Evolutionary conservation across 2,329 filamentous ascomycete genomes (phyloP).

Genomic region (Fusarium sp.): DNA sequence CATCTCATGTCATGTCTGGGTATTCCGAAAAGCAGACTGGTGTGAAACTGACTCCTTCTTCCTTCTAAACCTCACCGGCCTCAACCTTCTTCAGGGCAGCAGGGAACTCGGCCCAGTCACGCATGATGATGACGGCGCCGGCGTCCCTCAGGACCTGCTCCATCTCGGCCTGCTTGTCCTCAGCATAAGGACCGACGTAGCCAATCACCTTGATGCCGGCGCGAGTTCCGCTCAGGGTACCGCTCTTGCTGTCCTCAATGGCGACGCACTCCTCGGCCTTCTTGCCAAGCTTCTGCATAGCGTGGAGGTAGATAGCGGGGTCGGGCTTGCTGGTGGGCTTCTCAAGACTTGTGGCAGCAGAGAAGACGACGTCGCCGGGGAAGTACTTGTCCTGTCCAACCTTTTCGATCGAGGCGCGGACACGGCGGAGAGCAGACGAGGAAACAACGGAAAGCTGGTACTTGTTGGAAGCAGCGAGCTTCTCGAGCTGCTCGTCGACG

Average conservation of each 20-base stretch:
- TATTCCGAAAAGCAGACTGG: constrained; percentile 38
- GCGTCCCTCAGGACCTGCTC: constrained; percentile 68
- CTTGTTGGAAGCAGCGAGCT: constrained; percentile 69
- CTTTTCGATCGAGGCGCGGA: constrained; percentile 82
- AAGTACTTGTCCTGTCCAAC: constrained; percentile 86
- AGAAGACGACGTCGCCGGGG: constrained; percentile 79
- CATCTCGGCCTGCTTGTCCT: constrained; percentile 73
- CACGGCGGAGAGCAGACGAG: constrained; percentile 81
- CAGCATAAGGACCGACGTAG: constrained; percentile 83
- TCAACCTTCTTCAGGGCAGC: constrained; percentile 60
- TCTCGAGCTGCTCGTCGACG: constrained; percentile 74
- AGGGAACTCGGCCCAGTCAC: constrained; percentile 69
- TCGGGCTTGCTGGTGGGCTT: constrained; percentile 91
- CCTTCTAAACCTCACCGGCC: constrained; percentile 49
- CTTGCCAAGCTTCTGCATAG: constrained; percentile 79
- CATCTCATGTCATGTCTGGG: constrained; percentile 19
- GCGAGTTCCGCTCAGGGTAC: constrained; percentile 77
- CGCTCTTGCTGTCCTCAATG: constrained; percentile 90
- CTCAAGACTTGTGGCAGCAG: constrained; percentile 81
- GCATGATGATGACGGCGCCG: constrained; percentile 73
- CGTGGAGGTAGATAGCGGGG: constrained; percentile 86
- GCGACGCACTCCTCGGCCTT: constrained; percentile 79
- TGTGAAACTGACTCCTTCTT: constrained; percentile 15
- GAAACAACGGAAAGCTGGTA: constrained; percentile 85
- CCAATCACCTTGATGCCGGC: constrained; percentile 85